Evolutionary conservation across 495 filamentous ascomycete genomes (phyloP), one percentile per base, ranked within the genome.

Genomic region (Neohortaea acidophila): DNA sequence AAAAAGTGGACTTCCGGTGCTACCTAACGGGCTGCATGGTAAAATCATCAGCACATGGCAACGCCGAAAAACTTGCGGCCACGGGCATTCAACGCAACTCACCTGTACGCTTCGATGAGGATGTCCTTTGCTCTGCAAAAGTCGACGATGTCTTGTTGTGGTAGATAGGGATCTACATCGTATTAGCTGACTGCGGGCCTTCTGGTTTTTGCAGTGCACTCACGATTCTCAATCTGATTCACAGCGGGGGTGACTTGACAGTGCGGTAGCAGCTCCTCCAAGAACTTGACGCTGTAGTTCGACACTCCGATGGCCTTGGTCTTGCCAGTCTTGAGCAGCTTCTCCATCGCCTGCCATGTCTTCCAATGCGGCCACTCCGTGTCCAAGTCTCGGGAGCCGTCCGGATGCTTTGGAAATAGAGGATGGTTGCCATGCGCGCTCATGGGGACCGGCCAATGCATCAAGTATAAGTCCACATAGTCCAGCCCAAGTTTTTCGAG

Each of bases 391-490:
- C 81, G 68, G 24, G 63, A 67, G 27, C 79, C 80, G 52, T 85
- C 74, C 0, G 69, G 59, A 23, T 70, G 69, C 57, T 77, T 84
- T 43, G 81, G 81, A 61, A 84, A 81, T 38, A 70, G 61, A 47
- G 75, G 72, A 59, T 89, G 69, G 63, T 80, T 83, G 34, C 81
- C 75, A 28, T 76, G 65, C 12, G 76, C 76, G 56, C 84, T 86
- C 78, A 91, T 82, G 39, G 80, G 71, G 33, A 84, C 60, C 2
- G 83, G 80, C 82, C 82, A 87, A 59, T 92, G 82, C 54, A 74
- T 64, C 45, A 92, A 62, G 52, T 77, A 86, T 40, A 92, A 59
- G 57, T 92, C 84, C 6, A 92, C 67, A 59, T 92, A 91, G 39
- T 81, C 74, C 41, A 86, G 55, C 20, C 77, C 75, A 36, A 92